Base-by-base conservation (phyloP, 352 stramenopile genomes). In the Globisporangium iwayamae region DNA sequence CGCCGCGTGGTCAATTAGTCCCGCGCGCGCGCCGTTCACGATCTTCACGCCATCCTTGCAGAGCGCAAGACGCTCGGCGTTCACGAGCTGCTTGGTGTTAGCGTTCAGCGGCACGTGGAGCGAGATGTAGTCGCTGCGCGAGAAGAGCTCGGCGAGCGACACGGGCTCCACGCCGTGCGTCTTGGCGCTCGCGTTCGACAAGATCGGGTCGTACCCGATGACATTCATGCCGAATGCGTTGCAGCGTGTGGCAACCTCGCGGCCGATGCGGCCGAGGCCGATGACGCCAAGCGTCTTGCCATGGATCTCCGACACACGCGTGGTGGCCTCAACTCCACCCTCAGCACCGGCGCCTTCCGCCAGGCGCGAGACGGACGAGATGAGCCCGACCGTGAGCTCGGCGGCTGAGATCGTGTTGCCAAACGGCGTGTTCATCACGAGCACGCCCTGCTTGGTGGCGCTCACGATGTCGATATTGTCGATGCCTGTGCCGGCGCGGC, bases 81-180 rank as follows among this genome's bases (percentile, higher is more conserved):
- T 95, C 50, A 98, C 88, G 58, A 98, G 87, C 63, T 98, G 77
- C 62, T 90, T 88, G 39, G 97, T 96, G 56, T 96, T 93, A 60
- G 96, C 91, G 71, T 98, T 98, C 63, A 98, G 95, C 18, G 96
- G 96, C 60, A 98, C 95, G 73, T 99, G 97, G 22, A 99, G 82
- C 51, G 89, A 96, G 75, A 99, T 97, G 79, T 98, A 98, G 84
- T 99, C 96, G 54, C 90, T 96, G 54, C 88, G 80, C 18, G 81
- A 79, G 41, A 97, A 96, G 55, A 98, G 83, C 64, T 97, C 87
- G 20, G 83, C 62, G 14, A 98, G 73, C 18, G 81, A 65, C 13
- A 97, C 87, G 20, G 90, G 87, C 62, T 97, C 90, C 53, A 98
- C 79, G 48, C 85, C 90, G 54, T 89, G 69, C 7, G 74, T 60